Evolutionary conservation across 495 filamentous ascomycete species (phyloP).

Genomic region (Barbatosphaeria neglecta): DNA sequence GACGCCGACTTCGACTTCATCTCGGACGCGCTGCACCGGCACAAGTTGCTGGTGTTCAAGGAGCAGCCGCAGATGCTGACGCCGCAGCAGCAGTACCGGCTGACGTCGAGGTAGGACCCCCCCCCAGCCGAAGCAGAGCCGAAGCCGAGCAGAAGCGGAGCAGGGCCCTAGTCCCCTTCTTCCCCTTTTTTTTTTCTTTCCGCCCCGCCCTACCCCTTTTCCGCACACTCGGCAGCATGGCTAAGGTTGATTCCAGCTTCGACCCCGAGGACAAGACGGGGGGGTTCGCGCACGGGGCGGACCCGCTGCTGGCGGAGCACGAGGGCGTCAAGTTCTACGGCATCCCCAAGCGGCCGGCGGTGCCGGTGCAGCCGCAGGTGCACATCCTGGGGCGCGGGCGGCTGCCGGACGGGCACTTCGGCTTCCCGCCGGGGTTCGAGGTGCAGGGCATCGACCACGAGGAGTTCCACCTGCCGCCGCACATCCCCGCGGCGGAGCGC

Average conservation of each 20-base stretch:
- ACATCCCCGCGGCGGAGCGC: constrained; percentile 13
- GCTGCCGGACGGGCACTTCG: constrained; percentile 12
- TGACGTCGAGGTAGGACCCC: constrained; percentile 9
- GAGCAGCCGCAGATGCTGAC: constrained; percentile 18
- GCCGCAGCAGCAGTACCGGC: constrained; percentile 18
- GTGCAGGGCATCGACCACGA: constrained; percentile 18
- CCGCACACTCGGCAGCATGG: background rate
- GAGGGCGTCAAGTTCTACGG: constrained; percentile 16
- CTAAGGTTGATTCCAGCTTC: background rate
- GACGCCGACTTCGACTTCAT: constrained; percentile 17
- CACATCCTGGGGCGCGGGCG: constrained; percentile 19
- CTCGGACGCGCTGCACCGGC: constrained; percentile 13
- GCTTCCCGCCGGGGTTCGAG: constrained; percentile 19
- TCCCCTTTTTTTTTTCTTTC: too few relatives aligned
- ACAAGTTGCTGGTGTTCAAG: constrained; percentile 23
- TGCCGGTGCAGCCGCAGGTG: constrained; percentile 12
- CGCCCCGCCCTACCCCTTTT: too few relatives aligned
- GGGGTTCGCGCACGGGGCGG: constrained; percentile 15
- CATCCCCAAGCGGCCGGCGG: constrained; percentile 13
- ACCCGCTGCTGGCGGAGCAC: constrained; percentile 9
- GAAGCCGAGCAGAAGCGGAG: too few relatives aligned
- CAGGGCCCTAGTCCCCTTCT: too few relatives aligned
- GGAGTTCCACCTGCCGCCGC: constrained; percentile 16
- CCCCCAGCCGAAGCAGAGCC: too few relatives aligned
- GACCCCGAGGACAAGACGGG: constrained; percentile 16